Percentiles rank a stretch among this genome's conserved stretches.
phyloP scores from a whole-genome alignment of 495 filamentous ascomycete genomes.

The Penicilliopsis zonata region DNA sequence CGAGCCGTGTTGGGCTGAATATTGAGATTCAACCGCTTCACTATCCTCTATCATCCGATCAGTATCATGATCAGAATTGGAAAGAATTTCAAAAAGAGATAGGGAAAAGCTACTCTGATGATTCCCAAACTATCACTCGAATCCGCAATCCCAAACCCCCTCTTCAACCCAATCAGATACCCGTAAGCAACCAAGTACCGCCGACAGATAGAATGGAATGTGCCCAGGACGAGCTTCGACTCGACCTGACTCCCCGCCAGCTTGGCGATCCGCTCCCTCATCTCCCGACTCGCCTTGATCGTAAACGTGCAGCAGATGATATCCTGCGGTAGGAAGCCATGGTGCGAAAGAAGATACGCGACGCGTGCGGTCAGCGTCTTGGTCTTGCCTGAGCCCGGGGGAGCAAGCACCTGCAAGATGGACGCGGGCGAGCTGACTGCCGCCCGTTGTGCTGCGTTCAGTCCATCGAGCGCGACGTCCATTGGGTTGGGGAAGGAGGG shows the following conservation, averaged over 20 bases:
- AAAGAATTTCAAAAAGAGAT: conserved; percentile 4
- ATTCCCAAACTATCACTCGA: conserved; percentile 66
- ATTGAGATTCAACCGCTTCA: conserved; percentile 56
- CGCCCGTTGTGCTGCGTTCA: conserved; percentile 74
- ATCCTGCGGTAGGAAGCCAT: conserved; percentile 74
- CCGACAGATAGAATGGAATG: conserved; percentile 89
- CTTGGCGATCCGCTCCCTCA: conserved; percentile 76
- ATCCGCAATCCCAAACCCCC: conserved; percentile 92
- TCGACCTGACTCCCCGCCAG: conserved; percentile 69
- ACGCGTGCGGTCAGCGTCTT: conserved; percentile 92
- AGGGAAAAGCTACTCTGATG: conserved; percentile 31
- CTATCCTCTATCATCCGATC: conserved; percentile 49
- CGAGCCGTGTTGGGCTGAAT: conserved; percentile 60
- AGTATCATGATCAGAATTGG: conserved; percentile 1
- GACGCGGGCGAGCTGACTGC: conserved; percentile 71
- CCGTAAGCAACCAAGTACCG: conserved; percentile 82
- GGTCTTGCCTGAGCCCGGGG: conserved; percentile 84
- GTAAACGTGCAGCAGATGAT: conserved; percentile 97
- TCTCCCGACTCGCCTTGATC: conserved; percentile 91
- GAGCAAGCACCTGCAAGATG: conserved; percentile 84
- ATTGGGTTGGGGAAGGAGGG: conserved; percentile 13
- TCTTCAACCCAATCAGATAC: conserved; percentile 65
- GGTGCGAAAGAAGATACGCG: conserved; percentile 78
- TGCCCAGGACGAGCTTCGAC: conserved; percentile 74
- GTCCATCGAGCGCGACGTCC: conserved; percentile 52